These are phyloP conservation scores for Mortierella hygrophila DNA, from an alignment of 192 early-diverging fungal genomes.

Conservation along the genomic window DNA sequence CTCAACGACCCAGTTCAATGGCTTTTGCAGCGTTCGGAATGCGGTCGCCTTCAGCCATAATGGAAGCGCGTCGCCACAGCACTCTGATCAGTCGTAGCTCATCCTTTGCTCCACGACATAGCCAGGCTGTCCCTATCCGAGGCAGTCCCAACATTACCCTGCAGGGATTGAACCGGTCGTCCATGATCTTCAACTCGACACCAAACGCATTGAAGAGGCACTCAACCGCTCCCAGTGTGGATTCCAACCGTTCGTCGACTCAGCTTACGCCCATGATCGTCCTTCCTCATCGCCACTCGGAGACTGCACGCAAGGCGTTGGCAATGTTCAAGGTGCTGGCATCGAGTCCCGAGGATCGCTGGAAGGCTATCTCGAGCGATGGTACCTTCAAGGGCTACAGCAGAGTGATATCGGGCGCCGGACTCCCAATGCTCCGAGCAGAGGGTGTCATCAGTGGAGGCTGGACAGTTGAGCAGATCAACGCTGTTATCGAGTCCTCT, in stretches of 20 bases:
- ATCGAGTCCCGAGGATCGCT: slow-evolving; percentile 57
- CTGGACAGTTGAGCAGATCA: slow-evolving; percentile 67
- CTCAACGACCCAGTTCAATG: slow-evolving; percentile 42
- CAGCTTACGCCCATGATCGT: slow-evolving; percentile 9
- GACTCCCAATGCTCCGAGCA: slow-evolving; percentile 63
- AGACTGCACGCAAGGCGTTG: slow-evolving; percentile 56
- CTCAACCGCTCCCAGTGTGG: slow-evolving; percentile 36
- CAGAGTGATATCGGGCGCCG: slow-evolving; percentile 48
- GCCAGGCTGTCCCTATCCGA: slow-evolving; percentile 37
- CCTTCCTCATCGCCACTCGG: slow-evolving; percentile 53
- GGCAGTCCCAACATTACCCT: slow-evolving; percentile 20
- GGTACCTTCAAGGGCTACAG: slow-evolving; percentile 64
- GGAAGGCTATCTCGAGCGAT: slow-evolving; percentile 60
- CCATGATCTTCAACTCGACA: not conserved
- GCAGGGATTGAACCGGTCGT: slow-evolving; percentile 17
- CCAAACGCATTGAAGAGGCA: slow-evolving; percentile 29
- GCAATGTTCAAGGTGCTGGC: slow-evolving; percentile 60
- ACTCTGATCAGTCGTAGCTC: slow-evolving; percentile 31
- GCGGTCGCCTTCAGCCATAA: slow-evolving; percentile 45
- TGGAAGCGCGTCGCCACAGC: slow-evolving; percentile 53
- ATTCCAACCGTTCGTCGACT: slow-evolving; percentile 46
- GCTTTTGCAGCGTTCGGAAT: slow-evolving; percentile 44
- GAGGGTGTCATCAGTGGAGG: slow-evolving; percentile 62
- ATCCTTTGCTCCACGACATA: slow-evolving; percentile 47
- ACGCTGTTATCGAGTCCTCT: slow-evolving; percentile 60